phyloP scores from a whole-genome alignment of 1,284 basidiomycete species.

The Pholiota adiposa region DNA sequence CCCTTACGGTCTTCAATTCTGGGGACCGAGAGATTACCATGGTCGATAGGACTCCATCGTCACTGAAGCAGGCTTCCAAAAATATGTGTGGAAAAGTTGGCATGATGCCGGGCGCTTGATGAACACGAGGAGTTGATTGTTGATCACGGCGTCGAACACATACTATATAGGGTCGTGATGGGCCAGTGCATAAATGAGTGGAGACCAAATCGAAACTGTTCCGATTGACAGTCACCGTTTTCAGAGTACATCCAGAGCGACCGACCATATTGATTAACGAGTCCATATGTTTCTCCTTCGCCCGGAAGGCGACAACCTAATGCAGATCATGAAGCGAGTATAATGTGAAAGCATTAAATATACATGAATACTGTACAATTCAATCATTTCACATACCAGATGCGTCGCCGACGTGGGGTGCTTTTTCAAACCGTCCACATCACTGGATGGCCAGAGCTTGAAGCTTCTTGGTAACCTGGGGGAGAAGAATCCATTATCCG shows the following conservation, averaged over 20 bases:
- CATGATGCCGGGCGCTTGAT: background rate
- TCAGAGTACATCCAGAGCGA: constrained; percentile 9
- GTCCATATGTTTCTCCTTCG: background rate
- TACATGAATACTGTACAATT: background rate
- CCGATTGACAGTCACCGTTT: constrained; percentile 3
- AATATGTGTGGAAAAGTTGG: constrained; percentile 11
- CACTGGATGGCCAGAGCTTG: too few species aligned
- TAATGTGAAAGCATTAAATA: constrained; percentile 12
- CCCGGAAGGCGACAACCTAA: background rate
- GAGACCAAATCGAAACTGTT: background rate
- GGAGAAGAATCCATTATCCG: too few species aligned
- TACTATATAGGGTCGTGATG: background rate
- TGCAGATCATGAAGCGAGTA: constrained; percentile 10
- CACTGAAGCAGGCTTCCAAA: constrained; percentile 1
- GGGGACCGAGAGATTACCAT: constrained; percentile 7
- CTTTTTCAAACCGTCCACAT: too few species aligned
- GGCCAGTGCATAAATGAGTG: background rate
- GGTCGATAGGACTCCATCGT: constrained; percentile 10
- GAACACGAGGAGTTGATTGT: background rate
- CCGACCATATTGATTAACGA: constrained; percentile 6
- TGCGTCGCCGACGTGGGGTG: too few species aligned
- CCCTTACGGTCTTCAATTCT: constrained; percentile 2
- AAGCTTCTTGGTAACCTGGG: too few species aligned
- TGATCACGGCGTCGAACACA: background rate
- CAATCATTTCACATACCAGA: constrained; percentile 10